A percentile compares a stretch with the other conserved stretches of the same genome.
Conservation (phyloP, 1,139 yeast genomes). For the Geotrichum phurueaensis region DNA sequence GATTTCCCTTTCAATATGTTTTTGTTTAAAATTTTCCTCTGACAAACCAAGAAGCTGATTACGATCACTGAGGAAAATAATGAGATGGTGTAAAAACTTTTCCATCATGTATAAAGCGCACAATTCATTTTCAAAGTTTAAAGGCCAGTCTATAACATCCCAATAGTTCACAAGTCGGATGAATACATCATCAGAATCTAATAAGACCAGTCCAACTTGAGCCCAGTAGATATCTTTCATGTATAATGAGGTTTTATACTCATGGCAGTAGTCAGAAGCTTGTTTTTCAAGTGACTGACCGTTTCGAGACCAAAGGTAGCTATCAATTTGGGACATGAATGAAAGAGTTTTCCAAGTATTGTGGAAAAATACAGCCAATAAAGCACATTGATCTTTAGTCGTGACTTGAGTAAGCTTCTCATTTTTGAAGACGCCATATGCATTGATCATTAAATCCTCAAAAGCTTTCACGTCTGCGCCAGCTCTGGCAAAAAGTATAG, state of each 20-base stretch:
- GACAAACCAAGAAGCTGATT: conserved; percentile 48
- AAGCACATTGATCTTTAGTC: not conserved
- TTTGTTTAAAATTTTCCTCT: conserved; percentile 45
- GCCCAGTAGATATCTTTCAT: conserved; percentile 67
- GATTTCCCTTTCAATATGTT: conserved; percentile 58
- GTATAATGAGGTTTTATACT: conserved; percentile 71
- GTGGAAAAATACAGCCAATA: conserved; percentile 48
- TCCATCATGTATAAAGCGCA: conserved; percentile 62
- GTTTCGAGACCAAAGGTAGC: conserved; percentile 88
- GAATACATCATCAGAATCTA: conserved; percentile 53
- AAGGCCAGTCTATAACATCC: conserved; percentile 49
- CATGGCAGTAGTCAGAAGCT: conserved; percentile 68
- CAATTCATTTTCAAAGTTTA: conserved; percentile 35
- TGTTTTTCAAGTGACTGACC: conserved; percentile 74
- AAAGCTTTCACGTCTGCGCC: not conserved
- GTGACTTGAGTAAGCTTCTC: not conserved
- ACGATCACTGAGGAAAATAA: conserved; percentile 65
- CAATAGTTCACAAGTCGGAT: conserved; percentile 65
- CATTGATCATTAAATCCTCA: not conserved
- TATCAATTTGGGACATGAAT: conserved; percentile 63
- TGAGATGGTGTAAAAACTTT: conserved; percentile 67
- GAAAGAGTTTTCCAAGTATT: conserved; percentile 73
- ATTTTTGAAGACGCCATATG: not conserved
- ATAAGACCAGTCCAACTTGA: conserved; percentile 57
- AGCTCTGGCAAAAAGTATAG: not conserved